Evolutionary conservation across 176 grass and related monocot species (phyloP).

Genomic region (Lolium rigidum): DNA sequence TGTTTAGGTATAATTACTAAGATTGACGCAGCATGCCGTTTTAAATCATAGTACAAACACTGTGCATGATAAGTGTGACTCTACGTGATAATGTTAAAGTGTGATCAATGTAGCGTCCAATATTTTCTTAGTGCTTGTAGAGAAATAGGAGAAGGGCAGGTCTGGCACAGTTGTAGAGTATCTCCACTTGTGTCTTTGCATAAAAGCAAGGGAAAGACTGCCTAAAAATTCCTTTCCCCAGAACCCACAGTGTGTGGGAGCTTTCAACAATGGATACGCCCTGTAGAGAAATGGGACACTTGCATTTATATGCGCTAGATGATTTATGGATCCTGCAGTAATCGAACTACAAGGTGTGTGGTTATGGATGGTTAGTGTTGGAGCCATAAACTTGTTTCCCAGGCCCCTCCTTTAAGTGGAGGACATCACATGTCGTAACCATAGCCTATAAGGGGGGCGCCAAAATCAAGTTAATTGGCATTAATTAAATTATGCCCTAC

Average conservation of each 20-base stretch:
- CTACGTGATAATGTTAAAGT: neutral
- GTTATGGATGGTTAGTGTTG: conserved; percentile 11
- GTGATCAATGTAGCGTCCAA: neutral
- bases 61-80: neutral
- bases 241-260: no score
- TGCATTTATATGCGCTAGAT: neutral
- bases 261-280: no score
- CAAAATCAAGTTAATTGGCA: neutral
- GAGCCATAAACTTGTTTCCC: neutral
- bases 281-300: neutral
- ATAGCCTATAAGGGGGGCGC: neutral
- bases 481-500: neutral
- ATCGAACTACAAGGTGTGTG: neutral
- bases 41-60: neutral
- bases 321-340: neutral
- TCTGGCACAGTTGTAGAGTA: no score
- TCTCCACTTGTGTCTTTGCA: no score
- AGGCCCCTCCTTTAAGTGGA: neutral
- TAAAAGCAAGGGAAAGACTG: no score
- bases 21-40: neutral
- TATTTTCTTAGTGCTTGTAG: neutral
- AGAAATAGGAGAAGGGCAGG: neutral
- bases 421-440: conserved; percentile 2
- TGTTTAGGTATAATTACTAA: neutral
- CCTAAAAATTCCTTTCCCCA: no score